Base-by-base conservation (phyloP, 306 rosid genomes). In the Hippophae rhamnoides region DNA sequence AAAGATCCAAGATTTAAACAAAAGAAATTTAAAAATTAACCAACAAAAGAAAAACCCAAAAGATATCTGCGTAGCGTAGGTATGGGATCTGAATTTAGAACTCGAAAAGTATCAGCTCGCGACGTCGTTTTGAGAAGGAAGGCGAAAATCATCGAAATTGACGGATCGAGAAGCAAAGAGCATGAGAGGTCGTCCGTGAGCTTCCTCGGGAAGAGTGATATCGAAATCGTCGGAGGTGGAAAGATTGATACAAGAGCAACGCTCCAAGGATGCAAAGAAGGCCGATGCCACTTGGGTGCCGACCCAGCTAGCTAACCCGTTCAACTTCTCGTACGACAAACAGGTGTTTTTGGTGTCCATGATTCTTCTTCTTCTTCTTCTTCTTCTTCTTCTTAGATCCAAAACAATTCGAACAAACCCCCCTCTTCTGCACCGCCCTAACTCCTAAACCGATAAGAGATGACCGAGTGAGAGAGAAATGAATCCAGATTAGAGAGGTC, bases 131-230 rank as follows among this genome's bases (percentile, higher is more conserved):
- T 10, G 61, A 41, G 75, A 52, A 9, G 81, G 58, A 8, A 49
- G 7, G 47, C 63, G 80, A 47, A 56, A 72, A 7, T 82, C 68
- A 47, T 69, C 50, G 23, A 73, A 67, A 52, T 53, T 70, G 66
- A 64, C 54, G 64, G 84, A 74, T 55, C 77, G 54, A 45, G 84
- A 67, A 26, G 42, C 45, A 63, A 64, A 74, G 42, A 59, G 64
- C 80, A 79, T 79, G 67, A 79, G 84, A 53, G 84, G 84, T 27
- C 72, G 77, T 50, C 74, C 84, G 31, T 79, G 80, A 10, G 77
- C 78, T 63, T 74, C 83, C 0, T 66, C 79, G 1, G 68, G 58
- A 58, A 69, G 42, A 7, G 42, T 40, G 49, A 8, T 47, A 41
- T 79, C 80, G 10, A 57, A 65, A 66, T 79, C 84, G 67, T 79